Percentiles rank a stretch among this genome's conserved stretches.
Evolutionary conservation across 2,329 filamentous ascomycete species (phyloP).

Genomic region (Fusarium decemcellulare): DNA sequence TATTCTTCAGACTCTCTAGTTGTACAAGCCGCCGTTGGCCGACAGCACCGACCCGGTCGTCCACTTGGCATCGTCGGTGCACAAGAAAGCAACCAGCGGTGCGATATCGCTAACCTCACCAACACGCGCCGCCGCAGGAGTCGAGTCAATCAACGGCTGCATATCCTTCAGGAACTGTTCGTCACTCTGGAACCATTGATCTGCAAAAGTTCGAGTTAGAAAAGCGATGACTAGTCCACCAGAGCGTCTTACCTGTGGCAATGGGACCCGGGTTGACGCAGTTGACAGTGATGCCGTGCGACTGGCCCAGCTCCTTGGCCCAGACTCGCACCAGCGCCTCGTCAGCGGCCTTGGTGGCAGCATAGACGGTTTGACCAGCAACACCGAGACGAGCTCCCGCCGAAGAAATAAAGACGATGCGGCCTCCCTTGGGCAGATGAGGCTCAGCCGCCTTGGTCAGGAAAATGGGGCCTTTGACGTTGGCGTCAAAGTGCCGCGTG

Average conservation of each 20-base stretch:
- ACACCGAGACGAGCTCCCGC: slow-evolving; percentile 49
- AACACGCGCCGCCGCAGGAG: slow-evolving; percentile 49
- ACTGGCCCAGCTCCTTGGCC: slow-evolving; percentile 52
- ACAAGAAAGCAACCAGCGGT: slow-evolving; percentile 50
- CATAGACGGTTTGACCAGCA: slow-evolving; percentile 50
- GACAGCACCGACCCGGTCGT: slow-evolving; percentile 48
- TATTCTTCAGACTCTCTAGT: slow-evolving; percentile 9
- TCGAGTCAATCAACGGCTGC: slow-evolving; percentile 50
- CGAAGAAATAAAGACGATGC: slow-evolving; percentile 53
- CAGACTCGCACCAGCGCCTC: slow-evolving; percentile 49
- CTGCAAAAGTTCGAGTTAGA: background rate
- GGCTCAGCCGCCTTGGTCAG: slow-evolving; percentile 51
- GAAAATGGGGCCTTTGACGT: slow-evolving; percentile 47
- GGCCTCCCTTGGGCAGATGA: slow-evolving; percentile 48
- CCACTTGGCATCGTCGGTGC: slow-evolving; percentile 48
- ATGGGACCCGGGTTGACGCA: slow-evolving; percentile 51
- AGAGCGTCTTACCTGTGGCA: slow-evolving; percentile 36
- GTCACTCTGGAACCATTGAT: slow-evolving; percentile 46
- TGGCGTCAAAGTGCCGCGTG: slow-evolving; percentile 38
- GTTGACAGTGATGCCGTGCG: slow-evolving; percentile 49
- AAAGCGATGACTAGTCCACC: background rate
- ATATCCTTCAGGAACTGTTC: slow-evolving; percentile 50
- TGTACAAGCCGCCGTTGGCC: slow-evolving; percentile 48
- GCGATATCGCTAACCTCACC: slow-evolving; percentile 50
- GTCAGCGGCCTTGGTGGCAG: slow-evolving; percentile 52